Conservation (phyloP, 2,329 filamentous ascomycete species). For the Calonectria montana region DNA sequence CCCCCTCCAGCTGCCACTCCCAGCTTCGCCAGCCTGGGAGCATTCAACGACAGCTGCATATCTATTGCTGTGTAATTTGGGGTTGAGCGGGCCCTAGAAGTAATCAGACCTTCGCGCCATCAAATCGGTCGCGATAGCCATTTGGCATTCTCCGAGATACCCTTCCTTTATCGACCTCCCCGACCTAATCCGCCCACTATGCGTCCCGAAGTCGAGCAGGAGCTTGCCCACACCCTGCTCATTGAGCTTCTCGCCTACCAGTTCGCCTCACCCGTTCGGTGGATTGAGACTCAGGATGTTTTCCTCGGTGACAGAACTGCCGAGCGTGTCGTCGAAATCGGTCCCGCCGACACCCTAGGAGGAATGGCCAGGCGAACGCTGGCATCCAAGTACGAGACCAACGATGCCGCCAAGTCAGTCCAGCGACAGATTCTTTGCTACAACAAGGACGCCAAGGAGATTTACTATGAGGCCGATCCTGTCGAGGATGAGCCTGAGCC, state of each 20-base stretch:
- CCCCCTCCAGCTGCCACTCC: conserved; percentile 40
- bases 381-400: conserved; percentile 97
- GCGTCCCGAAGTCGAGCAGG: conserved; percentile 99
- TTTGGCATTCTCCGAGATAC: conserved; percentile 44
- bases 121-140: conserved; percentile 37
- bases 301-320: conserved; percentile 96
- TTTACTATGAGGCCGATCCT: conserved; percentile 98
- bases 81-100: conserved; percentile 41
- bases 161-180: conserved; percentile 40
- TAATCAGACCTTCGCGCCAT: conserved; percentile 42
- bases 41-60: conserved; percentile 39
- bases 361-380: conserved; percentile 97
- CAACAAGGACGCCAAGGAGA: conserved; percentile 99
- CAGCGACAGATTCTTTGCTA: conserved; percentile 99
- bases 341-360: conserved; percentile 94
- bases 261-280: conserved; percentile 98
- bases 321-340: conserved; percentile 97
- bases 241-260: conserved; percentile 99
- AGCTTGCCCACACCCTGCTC: conserved; percentile 97
- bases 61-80: conserved; percentile 33
- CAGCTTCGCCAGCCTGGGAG: conserved; percentile 38
- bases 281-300: conserved; percentile 99
- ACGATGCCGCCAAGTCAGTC: conserved; percentile 95
- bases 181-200: conserved; percentile 66
- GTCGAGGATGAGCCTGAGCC: conserved; percentile 88